These are phyloP conservation scores for Cyberlindnera amylophila DNA, from an alignment of 805 yeast genomes.

Conservation along the genomic window DNA sequence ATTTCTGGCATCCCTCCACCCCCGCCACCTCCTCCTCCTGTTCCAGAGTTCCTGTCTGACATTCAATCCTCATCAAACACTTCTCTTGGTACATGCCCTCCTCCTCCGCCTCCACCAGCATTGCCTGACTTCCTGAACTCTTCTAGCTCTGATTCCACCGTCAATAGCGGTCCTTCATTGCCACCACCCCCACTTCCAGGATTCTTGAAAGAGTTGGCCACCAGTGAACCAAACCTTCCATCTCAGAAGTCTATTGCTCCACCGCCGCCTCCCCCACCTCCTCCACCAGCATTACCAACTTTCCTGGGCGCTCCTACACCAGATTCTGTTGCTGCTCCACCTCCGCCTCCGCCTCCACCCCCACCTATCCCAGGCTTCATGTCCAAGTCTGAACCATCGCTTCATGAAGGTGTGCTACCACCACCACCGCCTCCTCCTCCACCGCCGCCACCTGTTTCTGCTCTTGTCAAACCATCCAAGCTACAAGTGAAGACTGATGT, in stretches of 20 bases:
- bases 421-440: constrained; percentile 30
- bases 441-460: constrained; percentile 20
- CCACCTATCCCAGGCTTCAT: constrained; percentile 23
- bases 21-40: constrained; percentile 32
- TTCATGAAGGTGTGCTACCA: constrained; percentile 18
- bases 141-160: constrained; percentile 23
- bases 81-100: neutral
- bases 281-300: constrained; percentile 12
- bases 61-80: neutral
- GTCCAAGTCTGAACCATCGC: constrained; percentile 6
- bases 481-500: too few relatives aligned
- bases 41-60: constrained; percentile 19
- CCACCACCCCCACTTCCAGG: constrained; percentile 10
- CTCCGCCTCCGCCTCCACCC: constrained; percentile 26
- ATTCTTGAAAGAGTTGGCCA: neutral
- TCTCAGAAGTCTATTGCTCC: neutral
- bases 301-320: neutral
- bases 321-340: constrained; percentile 7
- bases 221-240: too few relatives aligned
- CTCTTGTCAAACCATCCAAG: constrained; percentile 9
- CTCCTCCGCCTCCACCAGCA: constrained; percentile 36
- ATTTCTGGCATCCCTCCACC: neutral
- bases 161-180: constrained; percentile 4
- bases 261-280: constrained; percentile 16
- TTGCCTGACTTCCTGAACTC: constrained; percentile 19